A percentile compares a stretch with the other conserved stretches of the same genome.
Evolutionary conservation across 2,329 filamentous ascomycete species (phyloP).

Genomic region (Metarhizium robertsii): DNA sequence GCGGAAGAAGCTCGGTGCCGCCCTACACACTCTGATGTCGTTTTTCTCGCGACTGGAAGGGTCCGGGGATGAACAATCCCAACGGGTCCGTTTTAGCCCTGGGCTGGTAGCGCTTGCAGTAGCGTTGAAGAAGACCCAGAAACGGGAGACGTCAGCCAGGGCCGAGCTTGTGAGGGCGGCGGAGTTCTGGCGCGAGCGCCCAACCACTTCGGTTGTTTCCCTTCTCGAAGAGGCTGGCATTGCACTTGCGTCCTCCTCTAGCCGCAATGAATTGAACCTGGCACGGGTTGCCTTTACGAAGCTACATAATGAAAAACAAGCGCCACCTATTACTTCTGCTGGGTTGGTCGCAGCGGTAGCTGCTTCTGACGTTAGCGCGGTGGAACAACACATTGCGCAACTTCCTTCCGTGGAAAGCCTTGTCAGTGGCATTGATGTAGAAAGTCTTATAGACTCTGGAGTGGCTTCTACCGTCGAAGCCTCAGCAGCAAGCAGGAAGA

Average conservation of each 20-base stretch:
- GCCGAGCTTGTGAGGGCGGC: constrained; percentile 71
- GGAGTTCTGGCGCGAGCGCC: constrained; percentile 65
- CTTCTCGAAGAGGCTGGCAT: constrained; percentile 76
- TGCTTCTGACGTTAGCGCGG: constrained; percentile 45
- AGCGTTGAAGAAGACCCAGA: constrained; percentile 67
- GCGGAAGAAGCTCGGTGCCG: constrained; percentile 61
- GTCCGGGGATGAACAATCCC: constrained; percentile 43
- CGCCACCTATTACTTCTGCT: constrained; percentile 62
- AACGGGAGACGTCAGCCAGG: constrained; percentile 63
- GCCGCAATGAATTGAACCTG: constrained; percentile 54
- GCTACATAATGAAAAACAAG: constrained; percentile 55
- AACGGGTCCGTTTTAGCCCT: constrained; percentile 70
- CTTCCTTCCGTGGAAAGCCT: constrained; percentile 56
- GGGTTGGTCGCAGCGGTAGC: constrained; percentile 82
- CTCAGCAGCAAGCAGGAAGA: constrained; percentile 36
- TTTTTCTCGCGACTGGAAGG: constrained; percentile 66
- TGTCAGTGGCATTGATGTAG: constrained; percentile 49
- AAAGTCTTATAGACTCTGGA: constrained; percentile 55
- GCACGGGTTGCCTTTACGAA: constrained; percentile 73
- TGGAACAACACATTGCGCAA: constrained; percentile 42
- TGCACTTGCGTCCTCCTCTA: constrained; percentile 68
- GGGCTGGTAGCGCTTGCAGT: constrained; percentile 75
- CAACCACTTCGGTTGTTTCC: constrained; percentile 36
- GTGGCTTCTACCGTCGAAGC: constrained; percentile 35
- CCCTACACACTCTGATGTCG: constrained; percentile 63